Evolutionary conservation across 1,284 basidiomycete species (phyloP).

Genomic region (Uromyces viciae-fabae): DNA sequence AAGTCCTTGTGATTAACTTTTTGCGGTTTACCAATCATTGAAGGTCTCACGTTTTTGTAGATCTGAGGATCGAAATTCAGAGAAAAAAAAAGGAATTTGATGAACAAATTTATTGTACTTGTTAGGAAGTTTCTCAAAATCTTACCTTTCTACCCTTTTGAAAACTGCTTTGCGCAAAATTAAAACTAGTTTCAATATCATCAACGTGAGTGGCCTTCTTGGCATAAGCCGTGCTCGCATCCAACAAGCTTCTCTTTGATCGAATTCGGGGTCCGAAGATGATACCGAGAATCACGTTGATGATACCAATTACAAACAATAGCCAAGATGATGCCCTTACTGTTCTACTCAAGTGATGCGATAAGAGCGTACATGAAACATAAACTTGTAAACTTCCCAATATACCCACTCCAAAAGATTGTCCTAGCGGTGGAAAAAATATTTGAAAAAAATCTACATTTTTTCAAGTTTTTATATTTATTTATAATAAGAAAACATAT

Average conservation of each 20-base stretch:
- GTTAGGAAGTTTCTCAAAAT: no score
- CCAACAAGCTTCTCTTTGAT: slow-evolving; percentile 38
- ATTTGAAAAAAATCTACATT: slow-evolving; percentile 20
- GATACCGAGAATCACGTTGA: slow-evolving; percentile 32
- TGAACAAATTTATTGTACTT: not conserved
- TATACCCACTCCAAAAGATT: slow-evolving; percentile 38
- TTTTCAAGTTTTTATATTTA: not conserved
- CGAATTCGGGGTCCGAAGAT: slow-evolving; percentile 43
- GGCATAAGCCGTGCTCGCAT: slow-evolving; percentile 37
- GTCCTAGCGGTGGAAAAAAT: slow-evolving; percentile 42
- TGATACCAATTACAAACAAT: slow-evolving; percentile 30
- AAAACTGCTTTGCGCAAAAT: slow-evolving; percentile 18
- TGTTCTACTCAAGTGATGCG: slow-evolving; percentile 7
- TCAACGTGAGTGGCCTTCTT: slow-evolving; percentile 39
- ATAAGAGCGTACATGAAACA: slow-evolving; percentile 22
- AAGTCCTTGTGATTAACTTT: not conserved
- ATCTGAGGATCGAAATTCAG: not conserved
- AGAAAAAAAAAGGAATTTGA: not conserved
- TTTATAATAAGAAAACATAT: not conserved
- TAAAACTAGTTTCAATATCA: slow-evolving; percentile 39
- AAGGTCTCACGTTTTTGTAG: slow-evolving; percentile 27
- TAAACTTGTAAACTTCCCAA: slow-evolving; percentile 31
- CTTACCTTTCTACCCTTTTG: slow-evolving; percentile 35
- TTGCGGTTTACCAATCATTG: slow-evolving; percentile 30
- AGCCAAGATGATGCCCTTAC: slow-evolving; percentile 15